Percentiles rank a stretch among this genome's conserved stretches.
Conservation (phyloP, 2,329 filamentous ascomycete genomes). For the Scedosporium minutisporum region DNA sequence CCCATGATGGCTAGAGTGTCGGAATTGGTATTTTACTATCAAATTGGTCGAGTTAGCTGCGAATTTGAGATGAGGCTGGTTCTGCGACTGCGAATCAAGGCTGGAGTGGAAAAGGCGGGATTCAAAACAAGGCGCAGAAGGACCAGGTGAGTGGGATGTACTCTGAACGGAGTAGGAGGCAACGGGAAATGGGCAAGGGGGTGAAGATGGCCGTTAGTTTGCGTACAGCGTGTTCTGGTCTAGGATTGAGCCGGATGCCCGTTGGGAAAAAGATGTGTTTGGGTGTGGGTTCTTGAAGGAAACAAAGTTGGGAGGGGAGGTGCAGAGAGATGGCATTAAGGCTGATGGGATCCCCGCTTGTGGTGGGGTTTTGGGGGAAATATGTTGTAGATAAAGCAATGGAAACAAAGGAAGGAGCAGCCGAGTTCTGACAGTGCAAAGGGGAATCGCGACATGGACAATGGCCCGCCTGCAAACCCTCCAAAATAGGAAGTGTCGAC, state of each 20-base stretch:
- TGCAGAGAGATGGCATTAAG: neutral
- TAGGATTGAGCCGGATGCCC: neutral
- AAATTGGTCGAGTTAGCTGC: neutral
- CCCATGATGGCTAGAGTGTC: conserved; percentile 52
- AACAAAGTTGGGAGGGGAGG: neutral
- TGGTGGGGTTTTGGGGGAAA: conserved; percentile 5
- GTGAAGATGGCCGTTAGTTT: neutral
- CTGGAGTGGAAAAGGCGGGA: neutral
- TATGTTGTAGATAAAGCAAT: neutral
- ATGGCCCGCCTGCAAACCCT: neutral
- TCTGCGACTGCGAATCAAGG: neutral
- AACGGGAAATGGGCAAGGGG: neutral
- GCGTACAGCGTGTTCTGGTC: neutral
- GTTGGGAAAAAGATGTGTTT: neutral
- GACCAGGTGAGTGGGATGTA: neutral
- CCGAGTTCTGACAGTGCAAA: neutral
- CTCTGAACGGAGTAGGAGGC: neutral
- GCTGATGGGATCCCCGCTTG: conserved; percentile 4
- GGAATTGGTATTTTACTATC: neutral
- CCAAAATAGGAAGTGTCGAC: neutral
- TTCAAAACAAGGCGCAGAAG: neutral
- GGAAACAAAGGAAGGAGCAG: neutral
- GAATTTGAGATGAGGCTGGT: neutral
- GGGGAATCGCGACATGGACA: conserved; percentile 3
- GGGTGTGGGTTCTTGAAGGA: neutral